Percentiles rank a stretch among this genome's conserved stretches.
Evolutionary conservation across 768 basidiomycete genomes (phyloP).

Genomic region (Paxillus ammoniavirescens): DNA sequence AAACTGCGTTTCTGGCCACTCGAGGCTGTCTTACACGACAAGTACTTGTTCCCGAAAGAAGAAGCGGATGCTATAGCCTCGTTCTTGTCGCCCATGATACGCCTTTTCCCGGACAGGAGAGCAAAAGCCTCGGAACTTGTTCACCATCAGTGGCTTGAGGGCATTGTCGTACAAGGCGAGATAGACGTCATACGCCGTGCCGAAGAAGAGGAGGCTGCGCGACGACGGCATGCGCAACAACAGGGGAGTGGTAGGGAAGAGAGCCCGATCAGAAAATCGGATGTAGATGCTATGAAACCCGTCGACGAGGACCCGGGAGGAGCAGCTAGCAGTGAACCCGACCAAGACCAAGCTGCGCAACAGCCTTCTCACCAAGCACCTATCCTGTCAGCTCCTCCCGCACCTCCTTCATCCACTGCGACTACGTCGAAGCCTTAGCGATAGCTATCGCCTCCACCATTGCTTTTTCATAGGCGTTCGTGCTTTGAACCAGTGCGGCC

Average conservation of each 20-base stretch:
- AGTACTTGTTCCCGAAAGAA: constrained; percentile 85
- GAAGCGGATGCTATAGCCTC: constrained; percentile 81
- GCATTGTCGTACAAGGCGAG: constrained; percentile 85
- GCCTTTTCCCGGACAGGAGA: constrained; percentile 84
- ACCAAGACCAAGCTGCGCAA: neutral
- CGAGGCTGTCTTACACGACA: constrained; percentile 81
- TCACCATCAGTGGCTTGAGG: constrained; percentile 86
- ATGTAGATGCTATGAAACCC: constrained; percentile 71
- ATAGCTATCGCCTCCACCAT: neutral
- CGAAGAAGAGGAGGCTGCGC: constrained; percentile 49
- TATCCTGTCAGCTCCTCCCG: constrained; percentile 33
- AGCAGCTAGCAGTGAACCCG: constrained; percentile 7
- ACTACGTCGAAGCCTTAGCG: constrained; percentile 12
- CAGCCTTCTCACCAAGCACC: constrained; percentile 25
- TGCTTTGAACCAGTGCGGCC: neutral
- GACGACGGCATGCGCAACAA: constrained; percentile 17
- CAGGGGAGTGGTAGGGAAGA: constrained; percentile 6
- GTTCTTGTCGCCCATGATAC: constrained; percentile 88
- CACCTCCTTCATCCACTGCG: constrained; percentile 17
- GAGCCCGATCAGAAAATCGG: constrained; percentile 20
- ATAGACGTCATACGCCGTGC: constrained; percentile 72
- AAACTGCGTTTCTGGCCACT: constrained; percentile 93
- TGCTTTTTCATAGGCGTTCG: neutral
- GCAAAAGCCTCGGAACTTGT: constrained; percentile 85
- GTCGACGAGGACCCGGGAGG: constrained; percentile 48